A percentile compares a stretch with the other conserved stretches of the same genome.
phyloP scores from a whole-genome alignment of 2,329 filamentous ascomycete genomes.

The Coniochaeta sp. region DNA sequence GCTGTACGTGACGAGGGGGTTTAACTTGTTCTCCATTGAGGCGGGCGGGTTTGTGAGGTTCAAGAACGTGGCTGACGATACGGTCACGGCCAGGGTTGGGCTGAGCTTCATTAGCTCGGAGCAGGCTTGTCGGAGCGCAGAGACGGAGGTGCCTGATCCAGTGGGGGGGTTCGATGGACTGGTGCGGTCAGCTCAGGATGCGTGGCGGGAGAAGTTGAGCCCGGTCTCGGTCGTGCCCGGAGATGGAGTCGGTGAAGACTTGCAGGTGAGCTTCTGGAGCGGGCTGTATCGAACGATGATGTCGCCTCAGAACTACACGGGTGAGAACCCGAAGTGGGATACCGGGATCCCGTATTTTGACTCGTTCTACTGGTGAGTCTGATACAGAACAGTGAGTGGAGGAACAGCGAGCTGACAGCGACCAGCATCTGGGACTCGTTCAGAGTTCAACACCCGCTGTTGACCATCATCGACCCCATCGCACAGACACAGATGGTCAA shows the following conservation, averaged over 20 bases:
- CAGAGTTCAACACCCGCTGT: slow-evolving; percentile 53
- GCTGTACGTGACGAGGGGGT: slow-evolving; percentile 29
- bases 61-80: slow-evolving; percentile 30
- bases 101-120: slow-evolving; percentile 56
- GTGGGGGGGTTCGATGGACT: slow-evolving; percentile 49
- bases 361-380: slow-evolving; percentile 31
- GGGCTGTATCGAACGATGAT: slow-evolving; percentile 55
- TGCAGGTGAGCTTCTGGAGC: slow-evolving; percentile 56
- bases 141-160: slow-evolving; percentile 54
- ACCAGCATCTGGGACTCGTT: slow-evolving; percentile 55
- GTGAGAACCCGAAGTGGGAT: slow-evolving; percentile 56
- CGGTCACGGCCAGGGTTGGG: slow-evolving; percentile 53
- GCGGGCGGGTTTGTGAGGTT: slow-evolving; percentile 52
- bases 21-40: slow-evolving; percentile 34
- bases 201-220: slow-evolving; percentile 50
- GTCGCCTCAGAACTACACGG: slow-evolving; percentile 59
- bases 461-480: slow-evolving; percentile 56
- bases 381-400: slow-evolving; percentile 1
- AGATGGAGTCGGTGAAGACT: slow-evolving; percentile 35
- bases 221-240: slow-evolving; percentile 42
- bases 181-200: slow-evolving; percentile 39
- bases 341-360: slow-evolving; percentile 58
- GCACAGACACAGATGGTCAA: slow-evolving; percentile 55
- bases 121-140: slow-evolving; percentile 56
- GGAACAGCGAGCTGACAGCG: slow-evolving; percentile 42